Percentiles rank a stretch among this genome's conserved stretches.
phyloP scores from a whole-genome alignment of 2,329 filamentous ascomycete genomes.

The Venturia aucupariae region DNA sequence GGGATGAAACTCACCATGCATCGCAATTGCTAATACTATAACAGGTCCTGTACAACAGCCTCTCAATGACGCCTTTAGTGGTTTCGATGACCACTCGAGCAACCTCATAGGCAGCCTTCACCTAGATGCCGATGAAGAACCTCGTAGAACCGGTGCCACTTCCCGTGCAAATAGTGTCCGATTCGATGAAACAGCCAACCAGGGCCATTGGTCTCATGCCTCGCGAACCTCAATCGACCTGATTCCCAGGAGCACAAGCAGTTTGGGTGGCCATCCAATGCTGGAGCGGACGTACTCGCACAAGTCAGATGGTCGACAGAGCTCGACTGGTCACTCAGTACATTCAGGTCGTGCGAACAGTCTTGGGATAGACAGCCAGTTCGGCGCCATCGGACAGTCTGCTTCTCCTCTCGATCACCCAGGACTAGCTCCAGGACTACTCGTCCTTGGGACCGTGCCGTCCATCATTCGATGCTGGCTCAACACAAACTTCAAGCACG shows the following conservation, averaged over 20 bases:
- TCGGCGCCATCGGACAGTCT: constrained; percentile 51
- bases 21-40: not conserved
- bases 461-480: constrained; percentile 96
- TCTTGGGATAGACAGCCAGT: constrained; percentile 72
- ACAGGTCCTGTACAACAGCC: constrained; percentile 71
- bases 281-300: constrained; percentile 88
- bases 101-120: constrained; percentile 73
- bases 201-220: constrained; percentile 78
- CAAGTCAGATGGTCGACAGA: constrained; percentile 91
- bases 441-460: constrained; percentile 79
- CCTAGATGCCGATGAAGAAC: constrained; percentile 79
- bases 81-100: constrained; percentile 79
- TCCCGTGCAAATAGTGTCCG: constrained; percentile 95
- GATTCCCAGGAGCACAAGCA: constrained; percentile 67
- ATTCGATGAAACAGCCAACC: constrained; percentile 91
- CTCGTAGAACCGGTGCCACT: constrained; percentile 71
- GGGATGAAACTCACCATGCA: not conserved
- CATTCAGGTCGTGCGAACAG: constrained; percentile 82
- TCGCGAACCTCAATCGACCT: constrained; percentile 79
- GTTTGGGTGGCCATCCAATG: constrained; percentile 68
- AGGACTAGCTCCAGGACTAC: constrained; percentile 72
- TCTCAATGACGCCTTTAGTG: constrained; percentile 76
- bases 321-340: constrained; percentile 78
- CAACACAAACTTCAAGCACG: constrained; percentile 80
- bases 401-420: constrained; percentile 64